Percentiles rank a stretch among this genome's conserved stretches.
Evolutionary conservation across 441 rosid genomes (phyloP).

Genomic region (Manihot esculenta): DNA sequence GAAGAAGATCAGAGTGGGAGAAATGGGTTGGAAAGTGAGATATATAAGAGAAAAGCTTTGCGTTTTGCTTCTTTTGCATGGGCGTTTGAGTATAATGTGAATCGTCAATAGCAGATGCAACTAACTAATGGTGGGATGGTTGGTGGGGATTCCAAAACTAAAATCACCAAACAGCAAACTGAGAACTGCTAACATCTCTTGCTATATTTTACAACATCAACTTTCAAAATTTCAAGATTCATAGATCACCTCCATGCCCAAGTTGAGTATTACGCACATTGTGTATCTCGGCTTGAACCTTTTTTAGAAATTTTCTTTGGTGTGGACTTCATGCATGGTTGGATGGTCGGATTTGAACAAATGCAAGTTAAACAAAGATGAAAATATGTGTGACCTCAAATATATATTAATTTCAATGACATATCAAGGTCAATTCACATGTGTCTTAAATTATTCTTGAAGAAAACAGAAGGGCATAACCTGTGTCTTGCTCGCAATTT

Average conservation of each 20-base stretch:
- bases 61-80: constrained; percentile 19
- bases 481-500: background rate
- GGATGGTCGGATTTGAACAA: constrained; percentile 25
- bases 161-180: constrained; percentile 22
- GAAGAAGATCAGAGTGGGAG: constrained; percentile 29
- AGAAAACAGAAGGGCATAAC: background rate
- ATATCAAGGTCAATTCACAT: constrained; percentile 9
- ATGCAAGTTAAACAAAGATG: constrained; percentile 26
- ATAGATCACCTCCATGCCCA: background rate
- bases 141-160: constrained; percentile 61
- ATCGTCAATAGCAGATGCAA: constrained; percentile 83
- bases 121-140: constrained; percentile 76
- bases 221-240: no score
- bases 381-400: no score
- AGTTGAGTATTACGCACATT: no score
- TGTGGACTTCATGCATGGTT: constrained; percentile 15
- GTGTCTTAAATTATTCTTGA: constrained; percentile 5
- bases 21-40: constrained; percentile 38
- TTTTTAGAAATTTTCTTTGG: constrained; percentile 4
- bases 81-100: constrained; percentile 34
- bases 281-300: no score
- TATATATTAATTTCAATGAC: background rate
- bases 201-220: constrained; percentile 12
- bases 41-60: constrained; percentile 37
- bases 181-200: constrained; percentile 22